Evolutionary conservation across 352 stramenopile genomes (phyloP), one percentile per base, ranked within the genome.

Genomic region (Phytophthora ramorum): DNA sequence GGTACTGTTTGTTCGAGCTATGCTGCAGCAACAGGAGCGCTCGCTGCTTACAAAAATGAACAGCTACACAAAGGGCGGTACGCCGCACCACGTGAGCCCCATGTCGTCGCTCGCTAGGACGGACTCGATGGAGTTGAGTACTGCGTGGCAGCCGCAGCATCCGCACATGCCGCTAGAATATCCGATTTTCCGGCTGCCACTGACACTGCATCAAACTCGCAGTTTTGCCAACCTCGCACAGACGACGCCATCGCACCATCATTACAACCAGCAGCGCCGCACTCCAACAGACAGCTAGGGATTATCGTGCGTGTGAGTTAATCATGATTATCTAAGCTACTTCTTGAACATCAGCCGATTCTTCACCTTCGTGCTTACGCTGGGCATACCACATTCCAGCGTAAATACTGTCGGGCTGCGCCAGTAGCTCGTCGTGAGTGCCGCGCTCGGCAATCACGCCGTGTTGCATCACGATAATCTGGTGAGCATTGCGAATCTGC

Each of bases 401-500:
- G 75, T 98, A 98, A 51, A 95, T 84, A 28, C 92, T 92, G 16
- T 76, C 48, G 13, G 56, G 48, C 14, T 79, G 62, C 30, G 65
- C 66, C 40, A 99, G 61, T 30, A 99, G 76, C 30, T 97, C 84
- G 24, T 97, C 86, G 63, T 99, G 96, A 9, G 81, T 97, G 22
- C 97, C 97, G 35, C 81, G 66, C 66, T 98, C 96, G 1, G 89
- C 83, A 24, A 99, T 76, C 26, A 69, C 62, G 0, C 96, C 95
- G 37, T 97, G 66, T 14, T 90, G 85, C 54, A 99, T 81, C 14
- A 98, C 95, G 32, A 98, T 80, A 63, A 98, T 99, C 69, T 98
- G 84, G 19, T 94, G 73, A 3, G 83, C 86, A 58, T 94, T 83
- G 37, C 83, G 80, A 65, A 96, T 91, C 85, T 95, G 54, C 9